Evolutionary conservation across 768 basidiomycete genomes (phyloP).

Genomic region (Pisolithus tinctorius): DNA sequence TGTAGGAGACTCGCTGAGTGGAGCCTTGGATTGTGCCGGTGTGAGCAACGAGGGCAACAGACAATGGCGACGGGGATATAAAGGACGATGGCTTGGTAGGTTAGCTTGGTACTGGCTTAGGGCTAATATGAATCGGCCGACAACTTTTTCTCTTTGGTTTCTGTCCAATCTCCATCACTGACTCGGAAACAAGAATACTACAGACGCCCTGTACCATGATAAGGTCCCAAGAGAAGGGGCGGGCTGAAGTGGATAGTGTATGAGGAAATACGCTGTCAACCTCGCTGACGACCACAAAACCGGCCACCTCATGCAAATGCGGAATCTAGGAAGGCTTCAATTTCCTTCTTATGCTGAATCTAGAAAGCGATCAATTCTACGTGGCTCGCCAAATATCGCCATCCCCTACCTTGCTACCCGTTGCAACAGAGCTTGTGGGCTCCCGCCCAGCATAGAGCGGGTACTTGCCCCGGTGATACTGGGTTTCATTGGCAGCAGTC

Average conservation of each 20-base stretch:
- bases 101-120: constrained; percentile 60
- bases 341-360: constrained; percentile 86
- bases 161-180: no score
- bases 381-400: background rate
- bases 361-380: constrained; percentile 26
- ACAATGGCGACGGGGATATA: background rate
- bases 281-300: no score
- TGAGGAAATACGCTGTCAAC: no score
- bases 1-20: constrained; percentile 54
- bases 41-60: constrained; percentile 28
- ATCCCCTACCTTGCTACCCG: constrained; percentile 73
- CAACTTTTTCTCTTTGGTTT: no score
- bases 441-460: constrained; percentile 88
- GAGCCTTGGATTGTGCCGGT: constrained; percentile 70
- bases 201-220: no score
- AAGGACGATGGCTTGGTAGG: constrained; percentile 42
- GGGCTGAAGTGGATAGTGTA: no score
- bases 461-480: constrained; percentile 88
- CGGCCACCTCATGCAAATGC: constrained; percentile 40
- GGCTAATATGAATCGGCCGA: constrained; percentile 33
- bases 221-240: no score
- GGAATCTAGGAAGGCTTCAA: constrained; percentile 60
- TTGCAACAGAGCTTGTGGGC: constrained; percentile 88
- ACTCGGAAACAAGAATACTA: no score
- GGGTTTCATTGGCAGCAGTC: constrained; percentile 87